Conservation (phyloP, 2,329 filamentous ascomycete species). For the Juglanconis oblonga region DNA sequence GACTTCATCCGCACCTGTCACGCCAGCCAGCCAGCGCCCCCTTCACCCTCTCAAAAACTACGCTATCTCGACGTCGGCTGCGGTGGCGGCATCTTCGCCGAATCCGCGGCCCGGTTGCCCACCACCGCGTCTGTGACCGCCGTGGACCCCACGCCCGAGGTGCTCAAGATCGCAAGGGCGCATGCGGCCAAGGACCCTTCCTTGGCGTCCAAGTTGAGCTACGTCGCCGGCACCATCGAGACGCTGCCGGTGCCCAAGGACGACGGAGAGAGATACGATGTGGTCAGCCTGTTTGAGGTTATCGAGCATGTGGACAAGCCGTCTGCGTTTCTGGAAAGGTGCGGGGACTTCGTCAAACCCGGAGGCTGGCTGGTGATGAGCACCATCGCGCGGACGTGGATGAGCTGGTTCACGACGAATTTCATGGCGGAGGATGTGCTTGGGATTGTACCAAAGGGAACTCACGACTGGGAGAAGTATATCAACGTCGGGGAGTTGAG, state of each 20-base stretch:
- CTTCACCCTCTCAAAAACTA: conserved; percentile 40
- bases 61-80: conserved; percentile 90
- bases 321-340: conserved; percentile 67
- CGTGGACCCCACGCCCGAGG: conserved; percentile 73
- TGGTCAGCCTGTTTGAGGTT: conserved; percentile 90
- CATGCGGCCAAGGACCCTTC: conserved; percentile 74
- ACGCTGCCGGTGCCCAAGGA: conserved; percentile 46
- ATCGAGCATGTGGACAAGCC: conserved; percentile 86
- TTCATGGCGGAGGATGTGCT: conserved; percentile 85
- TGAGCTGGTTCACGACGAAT: conserved; percentile 89
- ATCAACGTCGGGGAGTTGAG: conserved; percentile 80
- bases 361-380: conserved; percentile 92
- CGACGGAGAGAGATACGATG: conserved; percentile 58
- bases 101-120: conserved; percentile 71
- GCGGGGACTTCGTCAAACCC: conserved; percentile 74
- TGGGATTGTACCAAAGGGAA: conserved; percentile 84
- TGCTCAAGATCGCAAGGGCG: conserved; percentile 70
- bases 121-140: conserved; percentile 65
- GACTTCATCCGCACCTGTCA: conserved; percentile 81
- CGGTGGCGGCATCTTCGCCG: conserved; percentile 94
- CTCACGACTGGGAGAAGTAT: conserved; percentile 96
- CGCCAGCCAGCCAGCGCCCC: conserved; percentile 44
- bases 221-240: conserved; percentile 77
- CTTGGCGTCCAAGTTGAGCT: conserved; percentile 63
- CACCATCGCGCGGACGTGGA: conserved; percentile 87